Evolutionary conservation across 2,329 filamentous ascomycete genomes (phyloP), one percentile per base, ranked within the genome.

Genomic region (Xylariaceae sp.): DNA sequence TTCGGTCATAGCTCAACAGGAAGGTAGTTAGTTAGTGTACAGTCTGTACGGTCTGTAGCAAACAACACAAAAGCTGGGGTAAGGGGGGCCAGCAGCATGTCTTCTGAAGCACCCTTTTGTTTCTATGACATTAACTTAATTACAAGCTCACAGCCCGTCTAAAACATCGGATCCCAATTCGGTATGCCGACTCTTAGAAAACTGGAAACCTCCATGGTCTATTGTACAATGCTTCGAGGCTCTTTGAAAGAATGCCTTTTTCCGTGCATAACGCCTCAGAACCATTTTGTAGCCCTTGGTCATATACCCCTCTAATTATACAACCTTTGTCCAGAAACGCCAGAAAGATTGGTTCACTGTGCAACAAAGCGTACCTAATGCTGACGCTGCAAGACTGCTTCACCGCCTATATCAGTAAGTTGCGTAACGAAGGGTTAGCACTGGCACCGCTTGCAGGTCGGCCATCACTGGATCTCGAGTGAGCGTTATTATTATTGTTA

Each of bases 381-480:
- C 19, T 19, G 19, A 42, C 46, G 39, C 37, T 53, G 54, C 54
- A 50, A 56, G 55, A 47, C 57, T 31, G 44, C 46, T 34, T 51
- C 40, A 42, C 46, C 8, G 35, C 48, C 62, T 56, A 89, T 47
- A 83, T 86, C 51, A 91, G 76, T 47, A 91, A 71, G 64, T 91
- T 91, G 63, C 85, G 82, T 58, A 91, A 70, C 7, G 87, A 90
- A 8, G 88, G 87, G 65, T 85, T 91, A 12, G 87, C 86, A 64
- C 88, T 91, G 3, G 87, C 87, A n/a, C 86, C 86, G 42, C 51
- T 61, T 1, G 55, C 54, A 37, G 59, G 57, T 31, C 59, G 57
- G 29, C 54, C 57, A 53, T 65, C 68, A 62, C 53, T 73, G 4
- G 66, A 64, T 50, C 72, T 65, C 46, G 70, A 54, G 32, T 66